Conservation (phyloP, 768 basidiomycete genomes). For the Mrakia blollopis region DNA sequence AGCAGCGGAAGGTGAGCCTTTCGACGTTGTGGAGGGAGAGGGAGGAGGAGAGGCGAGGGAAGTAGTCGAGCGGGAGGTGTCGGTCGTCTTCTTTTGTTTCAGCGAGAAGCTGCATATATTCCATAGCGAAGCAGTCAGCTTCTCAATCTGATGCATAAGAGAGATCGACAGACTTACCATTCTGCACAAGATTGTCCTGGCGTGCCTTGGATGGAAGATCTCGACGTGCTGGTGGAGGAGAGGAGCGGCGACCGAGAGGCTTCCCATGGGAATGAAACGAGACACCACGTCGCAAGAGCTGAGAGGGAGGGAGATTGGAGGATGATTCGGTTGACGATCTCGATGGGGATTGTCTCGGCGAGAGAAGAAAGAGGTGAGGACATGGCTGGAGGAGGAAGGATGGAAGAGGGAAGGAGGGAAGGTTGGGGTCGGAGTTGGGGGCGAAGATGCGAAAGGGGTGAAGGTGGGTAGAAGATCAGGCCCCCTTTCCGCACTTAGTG, state of each 20-base stretch:
- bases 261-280: background rate
- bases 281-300: too few species aligned
- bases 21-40: background rate
- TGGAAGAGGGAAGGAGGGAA: background rate
- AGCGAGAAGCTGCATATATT: too few species aligned
- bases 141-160: background rate
- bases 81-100: too few species aligned
- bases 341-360: background rate
- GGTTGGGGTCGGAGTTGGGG: background rate
- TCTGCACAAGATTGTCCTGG: background rate
- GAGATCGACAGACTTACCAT: constrained; percentile 19
- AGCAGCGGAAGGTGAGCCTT: too few species aligned
- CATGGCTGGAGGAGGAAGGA: background rate
- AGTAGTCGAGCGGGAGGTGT: background rate
- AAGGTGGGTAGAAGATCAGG: too few species aligned
- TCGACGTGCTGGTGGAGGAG: background rate
- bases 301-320: too few species aligned
- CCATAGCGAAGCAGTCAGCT: too few species aligned
- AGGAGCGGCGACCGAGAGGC: too few species aligned
- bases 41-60: background rate
- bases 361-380: background rate
- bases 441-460: too few species aligned
- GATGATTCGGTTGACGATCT: too few species aligned
- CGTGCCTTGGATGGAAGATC: background rate
- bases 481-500: too few species aligned